phyloP scores from a whole-genome alignment of 2,329 filamentous ascomycete species.

The Xylariaceae sp. region DNA sequence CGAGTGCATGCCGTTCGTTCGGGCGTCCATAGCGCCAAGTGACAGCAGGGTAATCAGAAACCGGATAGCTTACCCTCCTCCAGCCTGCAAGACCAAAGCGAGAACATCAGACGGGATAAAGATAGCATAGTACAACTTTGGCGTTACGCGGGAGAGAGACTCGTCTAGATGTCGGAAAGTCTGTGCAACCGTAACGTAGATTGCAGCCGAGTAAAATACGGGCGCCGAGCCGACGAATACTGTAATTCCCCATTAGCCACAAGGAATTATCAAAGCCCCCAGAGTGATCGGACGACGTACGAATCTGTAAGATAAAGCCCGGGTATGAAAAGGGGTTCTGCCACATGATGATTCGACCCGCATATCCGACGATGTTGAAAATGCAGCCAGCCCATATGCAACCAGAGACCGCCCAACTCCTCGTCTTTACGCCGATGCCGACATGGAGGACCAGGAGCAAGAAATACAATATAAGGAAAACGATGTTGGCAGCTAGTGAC shows the following conservation, averaged over 20 bases:
- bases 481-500: slow-evolving; percentile 39
- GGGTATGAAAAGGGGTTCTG: slow-evolving; percentile 56
- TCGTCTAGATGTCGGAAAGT: slow-evolving; percentile 35
- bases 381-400: slow-evolving; percentile 56
- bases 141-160: slow-evolving; percentile 24
- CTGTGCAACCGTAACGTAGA: slow-evolving; percentile 56
- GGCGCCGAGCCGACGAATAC: slow-evolving; percentile 57
- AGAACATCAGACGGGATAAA: slow-evolving; percentile 42
- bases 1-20: slow-evolving; percentile 2
- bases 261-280: background rate
- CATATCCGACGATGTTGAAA: slow-evolving; percentile 61
- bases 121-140: slow-evolving; percentile 27
- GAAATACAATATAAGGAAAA: slow-evolving; percentile 43
- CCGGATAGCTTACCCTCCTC: slow-evolving; percentile 32
- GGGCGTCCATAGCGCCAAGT: too few species aligned
- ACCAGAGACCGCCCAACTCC: slow-evolving; percentile 46
- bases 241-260: slow-evolving; percentile 21
- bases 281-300: slow-evolving; percentile 32
- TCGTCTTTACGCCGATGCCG: slow-evolving; percentile 46
- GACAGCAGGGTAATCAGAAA: too few species aligned
- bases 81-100: slow-evolving; percentile 43
- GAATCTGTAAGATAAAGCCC: slow-evolving; percentile 66
- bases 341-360: slow-evolving; percentile 56
- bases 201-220: slow-evolving; percentile 59
- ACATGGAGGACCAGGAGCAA: slow-evolving; percentile 47